phyloP scores from a whole-genome alignment of 2,329 filamentous ascomycete genomes.

The Coniochaeta ligniaria region DNA sequence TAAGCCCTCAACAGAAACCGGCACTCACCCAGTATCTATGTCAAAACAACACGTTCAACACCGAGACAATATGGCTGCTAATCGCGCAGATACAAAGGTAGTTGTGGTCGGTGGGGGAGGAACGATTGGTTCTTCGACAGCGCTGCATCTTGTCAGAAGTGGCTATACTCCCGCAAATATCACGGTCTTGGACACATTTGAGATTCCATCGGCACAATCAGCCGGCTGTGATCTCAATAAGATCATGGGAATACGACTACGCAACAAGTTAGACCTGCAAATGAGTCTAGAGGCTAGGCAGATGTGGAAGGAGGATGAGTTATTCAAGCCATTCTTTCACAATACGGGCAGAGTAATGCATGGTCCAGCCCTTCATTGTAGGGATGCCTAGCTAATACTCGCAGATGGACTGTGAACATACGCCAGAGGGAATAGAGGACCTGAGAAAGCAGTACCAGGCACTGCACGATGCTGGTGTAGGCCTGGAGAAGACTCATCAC shows the following conservation, averaged over 20 bases:
- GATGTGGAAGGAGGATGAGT: constrained; percentile 33
- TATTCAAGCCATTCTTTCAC: constrained; percentile 36
- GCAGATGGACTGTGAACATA: constrained; percentile 1
- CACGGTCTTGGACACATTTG: constrained; percentile 37
- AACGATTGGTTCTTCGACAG: constrained; percentile 37
- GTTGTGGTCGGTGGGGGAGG: constrained; percentile 40
- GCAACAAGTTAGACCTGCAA: constrained; percentile 21
- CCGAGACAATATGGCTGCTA: constrained; percentile 12
- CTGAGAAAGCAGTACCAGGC: constrained; percentile 24
- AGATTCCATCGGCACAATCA: constrained; percentile 37
- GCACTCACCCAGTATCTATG: neutral
- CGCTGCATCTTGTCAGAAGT: constrained; percentile 32
- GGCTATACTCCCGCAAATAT: constrained; percentile 35
- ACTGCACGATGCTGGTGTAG: constrained; percentile 28
- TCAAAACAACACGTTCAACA: neutral
- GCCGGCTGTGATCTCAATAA: constrained; percentile 40
- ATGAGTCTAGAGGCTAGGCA: constrained; percentile 24
- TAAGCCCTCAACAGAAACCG: neutral
- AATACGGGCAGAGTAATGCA: constrained; percentile 30
- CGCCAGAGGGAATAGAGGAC: neutral
- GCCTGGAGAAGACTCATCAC: constrained; percentile 28
- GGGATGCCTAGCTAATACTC: neutral
- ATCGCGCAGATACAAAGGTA: constrained; percentile 17
- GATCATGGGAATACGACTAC: constrained; percentile 31
- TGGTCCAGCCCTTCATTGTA: too few relatives aligned